Evolutionary conservation across 192 early-diverging fungal species (phyloP).

Genomic region (Coemansia sp.): DNA sequence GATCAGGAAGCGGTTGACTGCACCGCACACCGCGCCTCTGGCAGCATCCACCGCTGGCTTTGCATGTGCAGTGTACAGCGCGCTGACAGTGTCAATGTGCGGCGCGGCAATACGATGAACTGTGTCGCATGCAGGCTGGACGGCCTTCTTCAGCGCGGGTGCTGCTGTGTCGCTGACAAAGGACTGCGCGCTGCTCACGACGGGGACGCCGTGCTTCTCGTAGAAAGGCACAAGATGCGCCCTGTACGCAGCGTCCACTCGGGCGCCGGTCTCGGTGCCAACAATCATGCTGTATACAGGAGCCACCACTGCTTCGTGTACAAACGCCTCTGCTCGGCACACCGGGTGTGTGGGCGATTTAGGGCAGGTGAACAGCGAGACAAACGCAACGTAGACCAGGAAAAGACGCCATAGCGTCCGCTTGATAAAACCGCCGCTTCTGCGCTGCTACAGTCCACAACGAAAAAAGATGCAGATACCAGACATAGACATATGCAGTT

Average conservation of each 20-base stretch:
- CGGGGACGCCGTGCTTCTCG: constrained; percentile 34
- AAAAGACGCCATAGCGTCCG: constrained; percentile 26
- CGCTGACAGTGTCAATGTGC: constrained; percentile 14
- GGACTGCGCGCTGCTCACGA: constrained; percentile 12
- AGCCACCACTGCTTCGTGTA: constrained; percentile 14
- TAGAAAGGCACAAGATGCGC: constrained; percentile 55
- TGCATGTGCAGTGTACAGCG: constrained; percentile 20
- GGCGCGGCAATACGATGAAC: constrained; percentile 26
- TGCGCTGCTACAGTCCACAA: constrained; percentile 8
- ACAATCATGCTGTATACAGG: constrained; percentile 27
- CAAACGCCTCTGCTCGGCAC: constrained; percentile 25
- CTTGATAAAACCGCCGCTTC: constrained; percentile 12
- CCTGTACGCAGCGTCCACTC: constrained; percentile 41
- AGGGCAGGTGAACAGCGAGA: constrained; percentile 44
- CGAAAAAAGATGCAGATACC: constrained; percentile 1
- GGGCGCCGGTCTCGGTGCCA: constrained; percentile 44
- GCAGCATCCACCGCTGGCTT: constrained; percentile 31
- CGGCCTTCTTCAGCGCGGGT: constrained; percentile 22
- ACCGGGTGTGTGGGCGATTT: constrained; percentile 26
- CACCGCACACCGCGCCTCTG: constrained; percentile 2
- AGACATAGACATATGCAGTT: background rate
- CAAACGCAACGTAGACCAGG: constrained; percentile 33
- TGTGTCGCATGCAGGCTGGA: constrained; percentile 26
- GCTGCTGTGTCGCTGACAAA: constrained; percentile 29
- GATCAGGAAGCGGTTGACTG: constrained; percentile 11